Conservation (phyloP, 2,329 filamentous ascomycete species). For the Scopulariopsis brevicaulis region DNA sequence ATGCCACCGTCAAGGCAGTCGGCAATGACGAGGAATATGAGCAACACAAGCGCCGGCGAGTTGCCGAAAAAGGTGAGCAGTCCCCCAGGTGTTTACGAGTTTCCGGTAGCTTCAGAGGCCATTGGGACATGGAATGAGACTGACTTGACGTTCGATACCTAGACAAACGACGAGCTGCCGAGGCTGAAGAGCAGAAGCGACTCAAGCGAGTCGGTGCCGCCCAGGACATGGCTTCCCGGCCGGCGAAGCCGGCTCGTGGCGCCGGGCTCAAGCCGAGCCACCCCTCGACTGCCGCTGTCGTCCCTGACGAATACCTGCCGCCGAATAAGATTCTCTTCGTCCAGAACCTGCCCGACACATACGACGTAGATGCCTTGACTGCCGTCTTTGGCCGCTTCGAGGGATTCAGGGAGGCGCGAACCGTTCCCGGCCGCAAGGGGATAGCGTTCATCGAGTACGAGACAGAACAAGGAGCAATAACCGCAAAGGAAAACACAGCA, state of each 20-base stretch:
- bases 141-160: not conserved
- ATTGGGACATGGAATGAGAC: not conserved
- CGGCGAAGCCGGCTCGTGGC: constrained; percentile 41
- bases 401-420: constrained; percentile 84
- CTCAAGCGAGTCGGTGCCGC: constrained; percentile 50
- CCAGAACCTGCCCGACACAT: constrained; percentile 81
- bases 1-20: constrained; percentile 69
- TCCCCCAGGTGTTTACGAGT: not conserved
- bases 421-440: constrained; percentile 75
- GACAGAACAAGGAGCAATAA: constrained; percentile 76
- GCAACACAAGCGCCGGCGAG: constrained; percentile 67
- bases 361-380: constrained; percentile 68
- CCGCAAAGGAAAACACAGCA: constrained; percentile 85
- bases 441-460: constrained; percentile 98
- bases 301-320: constrained; percentile 95
- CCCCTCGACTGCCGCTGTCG: constrained; percentile 54
- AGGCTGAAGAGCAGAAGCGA: constrained; percentile 68
- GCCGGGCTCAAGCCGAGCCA: constrained; percentile 68
- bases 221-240: constrained; percentile 42
- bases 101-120: not conserved
- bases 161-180: constrained; percentile 40
- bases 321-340: constrained; percentile 96
- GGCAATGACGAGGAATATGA: constrained; percentile 77
- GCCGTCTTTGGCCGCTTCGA: constrained; percentile 81
- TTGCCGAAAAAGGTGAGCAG: constrained; percentile 76